Evolutionary conservation across 169 alveolate species (phyloP), one percentile per base, ranked within the genome.

Genomic region (Hammondia hammondi): DNA sequence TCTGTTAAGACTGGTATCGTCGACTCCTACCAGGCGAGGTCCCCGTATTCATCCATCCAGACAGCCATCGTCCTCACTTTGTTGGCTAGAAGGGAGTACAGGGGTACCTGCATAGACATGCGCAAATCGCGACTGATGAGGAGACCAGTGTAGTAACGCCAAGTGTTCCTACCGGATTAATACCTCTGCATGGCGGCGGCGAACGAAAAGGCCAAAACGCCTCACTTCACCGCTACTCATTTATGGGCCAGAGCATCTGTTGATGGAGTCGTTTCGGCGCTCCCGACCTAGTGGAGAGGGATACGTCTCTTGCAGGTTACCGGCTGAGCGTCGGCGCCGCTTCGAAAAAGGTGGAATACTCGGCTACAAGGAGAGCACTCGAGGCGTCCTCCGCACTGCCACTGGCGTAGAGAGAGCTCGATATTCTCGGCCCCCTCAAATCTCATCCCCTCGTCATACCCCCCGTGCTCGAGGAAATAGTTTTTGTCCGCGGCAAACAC

Each of bases 351-450:
- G 61, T 95, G 97, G 92, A 88, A 94, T n/a, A 96, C 97, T 14
- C 96, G 73, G 29, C 96, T 81, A 43, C 97, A 96, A 4, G 97
- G 96, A 7, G 97, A 93, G 90, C 97, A 96, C 84, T 95, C 96
- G 52, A 96, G 95, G 43, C 84, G 77, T 7, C 97, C 97, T 35
- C 97, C 97, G 72, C 97, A 96, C 95, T 91, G 95, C 97, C 97
- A 96, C 46, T 92, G 82, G 81, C 97, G 92, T 77, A 96, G 94
- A 6, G 96, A 93, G 35, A 95, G 95, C 48, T 96, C 97, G 52
- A 96, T 88, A 88, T 96, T 96, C 73, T 96, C 97, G 27, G 97
- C 95, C 14, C 97, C 97, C 97, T 96, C 95, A 37, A 92, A 82
- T 35, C 72, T 93, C 81, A 96, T 92, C 71, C 89, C 82, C 70